phyloP scores from a whole-genome alignment of 1,139 yeast species.

The Geotrichum candidum region DNA sequence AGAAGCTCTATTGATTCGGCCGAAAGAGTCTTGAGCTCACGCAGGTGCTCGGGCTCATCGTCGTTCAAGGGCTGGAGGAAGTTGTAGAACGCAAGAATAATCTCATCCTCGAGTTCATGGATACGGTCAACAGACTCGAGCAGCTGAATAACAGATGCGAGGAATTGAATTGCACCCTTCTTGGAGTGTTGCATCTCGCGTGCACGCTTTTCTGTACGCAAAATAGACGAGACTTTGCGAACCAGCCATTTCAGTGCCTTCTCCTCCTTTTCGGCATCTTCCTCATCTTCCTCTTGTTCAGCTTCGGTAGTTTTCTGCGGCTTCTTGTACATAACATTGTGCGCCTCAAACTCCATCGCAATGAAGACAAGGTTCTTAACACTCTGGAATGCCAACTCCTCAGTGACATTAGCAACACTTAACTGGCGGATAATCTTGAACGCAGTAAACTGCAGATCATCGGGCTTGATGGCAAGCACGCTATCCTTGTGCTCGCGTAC shows the following conservation, averaged over 20 bases:
- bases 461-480: slow-evolving; percentile 26
- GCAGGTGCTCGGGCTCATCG: slow-evolving; percentile 37
- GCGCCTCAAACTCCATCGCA: slow-evolving; percentile 56
- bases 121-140: slow-evolving; percentile 3
- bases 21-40: slow-evolving; percentile 54
- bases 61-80: slow-evolving; percentile 39
- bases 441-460: slow-evolving; percentile 53
- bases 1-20: slow-evolving; percentile 65
- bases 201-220: slow-evolving; percentile 38
- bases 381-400: slow-evolving; percentile 57
- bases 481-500: slow-evolving; percentile 28
- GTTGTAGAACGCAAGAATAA: slow-evolving; percentile 54
- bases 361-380: slow-evolving; percentile 63
- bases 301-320: slow-evolving; percentile 24
- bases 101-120: slow-evolving; percentile 24
- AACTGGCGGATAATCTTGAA: slow-evolving; percentile 69
- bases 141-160: slow-evolving; percentile 33
- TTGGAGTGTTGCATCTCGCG: slow-evolving; percentile 48
- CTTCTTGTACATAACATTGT: slow-evolving; percentile 26
- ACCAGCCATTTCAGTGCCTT: slow-evolving; percentile 60
- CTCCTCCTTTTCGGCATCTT: slow-evolving; percentile 21
- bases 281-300: slow-evolving; percentile 18
- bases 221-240: slow-evolving; percentile 51
- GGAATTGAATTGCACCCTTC: slow-evolving; percentile 46
- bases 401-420: slow-evolving; percentile 68